A percentile compares a stretch with the other conserved stretches of the same genome.
Conservation (phyloP, 345 rosid genomes). For the Ceriops decandra region DNA sequence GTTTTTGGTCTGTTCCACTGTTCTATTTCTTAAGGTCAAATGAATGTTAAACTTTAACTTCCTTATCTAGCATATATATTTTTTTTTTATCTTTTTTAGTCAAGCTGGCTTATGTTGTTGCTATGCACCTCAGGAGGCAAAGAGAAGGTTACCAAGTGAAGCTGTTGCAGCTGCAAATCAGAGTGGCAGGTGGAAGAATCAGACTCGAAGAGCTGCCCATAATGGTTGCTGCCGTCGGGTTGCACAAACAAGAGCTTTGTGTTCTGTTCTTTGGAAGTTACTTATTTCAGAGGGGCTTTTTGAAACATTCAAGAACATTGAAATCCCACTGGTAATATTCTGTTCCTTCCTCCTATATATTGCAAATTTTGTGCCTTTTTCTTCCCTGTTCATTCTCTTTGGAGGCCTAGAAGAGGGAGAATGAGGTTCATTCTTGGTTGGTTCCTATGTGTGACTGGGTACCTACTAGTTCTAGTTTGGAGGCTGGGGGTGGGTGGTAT, state of each 20-base stretch:
- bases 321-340: slow-evolving; percentile 75
- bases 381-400: not conserved
- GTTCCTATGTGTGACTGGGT: not conserved
- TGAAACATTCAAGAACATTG: slow-evolving; percentile 56
- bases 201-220: slow-evolving; percentile 86
- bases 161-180: slow-evolving; percentile 81
- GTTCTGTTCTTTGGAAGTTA: slow-evolving; percentile 81
- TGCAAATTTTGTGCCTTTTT: not conserved
- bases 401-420: not conserved
- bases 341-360: slow-evolving; percentile 12
- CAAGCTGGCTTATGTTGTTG: slow-evolving; percentile 24
- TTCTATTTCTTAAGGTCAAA: too few relatives aligned
- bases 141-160: slow-evolving; percentile 77
- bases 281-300: slow-evolving; percentile 68
- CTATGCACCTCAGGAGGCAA: slow-evolving; percentile 61
- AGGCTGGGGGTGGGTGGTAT: not conserved
- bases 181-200: slow-evolving; percentile 94
- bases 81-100: not conserved
- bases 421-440: not conserved
- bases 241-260: slow-evolving; percentile 75
- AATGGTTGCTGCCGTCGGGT: slow-evolving; percentile 95
- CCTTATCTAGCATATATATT: not conserved
- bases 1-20: too few relatives aligned
- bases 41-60: not conserved
- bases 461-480: not conserved